A percentile compares a stretch with the other conserved stretches of the same genome.
Evolutionary conservation across 192 early-diverging fungal genomes (phyloP).

Genomic region (Neocallimastix lanati): DNA sequence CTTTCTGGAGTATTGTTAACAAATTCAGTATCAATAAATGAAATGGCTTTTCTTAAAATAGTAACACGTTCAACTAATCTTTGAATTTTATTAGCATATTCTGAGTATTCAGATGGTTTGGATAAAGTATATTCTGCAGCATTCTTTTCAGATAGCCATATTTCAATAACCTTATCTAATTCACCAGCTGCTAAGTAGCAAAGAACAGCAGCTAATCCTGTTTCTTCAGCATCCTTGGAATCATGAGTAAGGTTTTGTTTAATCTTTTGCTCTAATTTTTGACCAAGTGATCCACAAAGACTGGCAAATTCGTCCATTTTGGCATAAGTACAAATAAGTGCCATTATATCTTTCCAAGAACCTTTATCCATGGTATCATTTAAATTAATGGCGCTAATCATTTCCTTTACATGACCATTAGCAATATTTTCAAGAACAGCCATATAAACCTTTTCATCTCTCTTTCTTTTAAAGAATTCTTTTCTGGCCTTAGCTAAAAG

Average conservation of each 20-base stretch:
- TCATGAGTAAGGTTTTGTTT: neutral
- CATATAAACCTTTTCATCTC: conserved; percentile 51
- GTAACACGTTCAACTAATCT: conserved; percentile 75
- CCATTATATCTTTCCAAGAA: conserved; percentile 82
- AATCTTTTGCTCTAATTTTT: conserved; percentile 15
- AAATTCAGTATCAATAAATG: conserved; percentile 66
- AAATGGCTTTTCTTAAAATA: conserved; percentile 81
- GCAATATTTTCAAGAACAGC: conserved; percentile 70
- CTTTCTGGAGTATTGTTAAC: conserved; percentile 6
- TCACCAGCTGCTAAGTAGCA: conserved; percentile 70
- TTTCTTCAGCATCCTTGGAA: conserved; percentile 12
- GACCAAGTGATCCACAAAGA: conserved; percentile 48
- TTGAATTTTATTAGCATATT: conserved; percentile 42
- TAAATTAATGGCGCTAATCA: conserved; percentile 57
- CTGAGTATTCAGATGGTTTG: conserved; percentile 11
- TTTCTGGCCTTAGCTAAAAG: conserved; percentile 53
- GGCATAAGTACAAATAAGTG: conserved; percentile 84
- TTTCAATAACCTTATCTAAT: conserved; percentile 56
- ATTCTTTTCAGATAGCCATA: conserved; percentile 51
- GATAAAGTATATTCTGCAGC: conserved; percentile 18
- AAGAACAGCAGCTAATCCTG: conserved; percentile 47
- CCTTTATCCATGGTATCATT: conserved; percentile 17
- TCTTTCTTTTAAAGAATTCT: conserved; percentile 63
- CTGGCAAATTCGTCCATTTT: conserved; percentile 60
- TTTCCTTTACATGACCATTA: conserved; percentile 57